Conservation (phyloP, 1,284 basidiomycete genomes). For the Fomitopsis pinicola region DNA sequence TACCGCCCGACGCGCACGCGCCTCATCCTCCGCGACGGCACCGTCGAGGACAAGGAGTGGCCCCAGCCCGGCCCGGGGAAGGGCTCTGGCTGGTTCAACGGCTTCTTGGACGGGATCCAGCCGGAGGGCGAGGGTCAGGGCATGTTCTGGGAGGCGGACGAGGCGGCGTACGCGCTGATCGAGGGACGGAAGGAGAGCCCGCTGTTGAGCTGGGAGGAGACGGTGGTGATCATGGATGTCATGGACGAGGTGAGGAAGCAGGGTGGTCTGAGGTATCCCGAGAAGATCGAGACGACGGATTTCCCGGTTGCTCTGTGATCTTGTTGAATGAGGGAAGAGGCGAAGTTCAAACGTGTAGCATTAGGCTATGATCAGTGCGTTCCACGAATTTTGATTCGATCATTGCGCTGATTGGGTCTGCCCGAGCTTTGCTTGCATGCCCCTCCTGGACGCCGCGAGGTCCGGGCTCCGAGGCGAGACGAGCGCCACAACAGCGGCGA, state of each 20-base stretch:
- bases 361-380: neutral
- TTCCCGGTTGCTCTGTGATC: neutral
- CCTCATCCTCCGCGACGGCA: slow-evolving; percentile 1
- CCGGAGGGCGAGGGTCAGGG: neutral
- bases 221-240: neutral
- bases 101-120: neutral
- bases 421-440: no score
- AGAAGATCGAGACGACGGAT: slow-evolving; percentile 1
- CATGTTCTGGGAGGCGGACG: slow-evolving; percentile 2
- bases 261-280: neutral
- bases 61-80: neutral
- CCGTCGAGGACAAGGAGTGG: neutral
- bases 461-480: no score
- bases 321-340: neutral
- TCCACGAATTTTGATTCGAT: no score
- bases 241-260: neutral
- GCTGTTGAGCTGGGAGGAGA: slow-evolving; percentile 2
- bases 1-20: neutral
- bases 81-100: neutral
- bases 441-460: no score
- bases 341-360: neutral
- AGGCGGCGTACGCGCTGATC: neutral
- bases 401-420: no score
- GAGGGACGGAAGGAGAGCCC: slow-evolving; percentile 1
- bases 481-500: no score